Evolutionary conservation across 108 stramenopile species (phyloP), one percentile per base, ranked within the genome.

Genomic region (Nitzschia sp.): DNA sequence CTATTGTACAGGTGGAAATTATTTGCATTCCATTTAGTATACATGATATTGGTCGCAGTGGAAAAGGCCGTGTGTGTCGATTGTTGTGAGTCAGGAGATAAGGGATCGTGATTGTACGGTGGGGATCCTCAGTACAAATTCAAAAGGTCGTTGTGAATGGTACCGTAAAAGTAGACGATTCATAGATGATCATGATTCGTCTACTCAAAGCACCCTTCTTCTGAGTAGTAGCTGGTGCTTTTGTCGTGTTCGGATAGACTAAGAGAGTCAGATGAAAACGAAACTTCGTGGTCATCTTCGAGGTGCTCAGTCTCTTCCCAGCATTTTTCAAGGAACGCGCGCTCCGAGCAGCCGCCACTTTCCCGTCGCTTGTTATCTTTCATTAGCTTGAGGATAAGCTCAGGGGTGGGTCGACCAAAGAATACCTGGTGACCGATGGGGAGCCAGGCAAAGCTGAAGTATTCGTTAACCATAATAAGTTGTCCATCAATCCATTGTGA

Each of bases 371-470:
- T 32, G n/a, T 73, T 63, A 2, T 72, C 71, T 0, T 62, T 62
- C 53, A 72, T 62, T 8, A 92, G 80, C 63, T 85, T 78, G 44
- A 92, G 57, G 0, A 73, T 77, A 28, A 92, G 76, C 53, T 86
- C 86, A 1, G 79, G 58, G 17, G 76, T 79, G 1, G 91, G 88
- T 44, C 91, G 48, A 28, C 91, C 91, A 69, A 92, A 92, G 57
- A 92, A 89, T 0, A 92, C 80, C 69, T 92, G 91, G 50, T 87
- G 85, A 6, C 85, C 81, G 60, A 89, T 85, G 5, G 86, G 86
- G 22, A 77, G 32, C 91, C 91, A 92, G 8, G 88, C 88, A 63
- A 92, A 92, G 28, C 75, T 72, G 58, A 92, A 92, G 68, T 83
- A 89, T 34, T 72, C 71, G 6, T 80, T 82, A 3, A 92, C 82